Base-by-base conservation (phyloP, 2,329 filamentous ascomycete genomes). In the Colletotrichum eremochloae region DNA sequence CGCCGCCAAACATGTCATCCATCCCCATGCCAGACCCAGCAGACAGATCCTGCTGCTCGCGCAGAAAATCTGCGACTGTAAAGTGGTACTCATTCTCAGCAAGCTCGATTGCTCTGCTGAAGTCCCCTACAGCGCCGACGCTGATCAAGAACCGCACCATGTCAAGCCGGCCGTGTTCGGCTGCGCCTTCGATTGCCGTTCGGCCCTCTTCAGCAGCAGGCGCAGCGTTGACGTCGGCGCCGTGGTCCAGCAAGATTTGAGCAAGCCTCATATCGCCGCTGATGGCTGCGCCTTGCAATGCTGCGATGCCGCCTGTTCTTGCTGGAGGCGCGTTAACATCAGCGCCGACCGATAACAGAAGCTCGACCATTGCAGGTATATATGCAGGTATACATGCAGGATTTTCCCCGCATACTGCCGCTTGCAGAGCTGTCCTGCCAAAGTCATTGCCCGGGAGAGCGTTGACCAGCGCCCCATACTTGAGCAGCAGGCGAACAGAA, bases 161-260 rank as follows among this genome's bases (percentile, higher is more conserved):
- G 4, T 68, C 57, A 14, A 68, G 1, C 2, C 57, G 44, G 18
- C 65, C 65, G 5, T 55, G 36, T 2, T 63, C 65, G 3, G 65
- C 65, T 7, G 65, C 65, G 9, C 56, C 57, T 2, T 68, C 65
- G 1, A 68, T 14, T 1, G 65, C 65, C 14, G 65, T 68, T 7
- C 57, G 15, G 1, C 65, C 56, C 1, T 55, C 9, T n/a, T 44
- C 48, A 1, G 5, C 36, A 2, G 55, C 56, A 9, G n/a, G 56
- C 29, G 42, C 14, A 0, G 53, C 52, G 50, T 66, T 58, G 33
- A 67, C 14, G 33, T 67, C 33, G 0, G 65, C 65, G 1, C 55
- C 65, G 5, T 5, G n/a, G 0, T 36, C 33, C 3, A 67, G 24
- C 1, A 67, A 24, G 1, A 11, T 20, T 4, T 44, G 33, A 12